Evolutionary conservation across 2,329 filamentous ascomycete species (phyloP).

Genomic region (Alternaria sp.): DNA sequence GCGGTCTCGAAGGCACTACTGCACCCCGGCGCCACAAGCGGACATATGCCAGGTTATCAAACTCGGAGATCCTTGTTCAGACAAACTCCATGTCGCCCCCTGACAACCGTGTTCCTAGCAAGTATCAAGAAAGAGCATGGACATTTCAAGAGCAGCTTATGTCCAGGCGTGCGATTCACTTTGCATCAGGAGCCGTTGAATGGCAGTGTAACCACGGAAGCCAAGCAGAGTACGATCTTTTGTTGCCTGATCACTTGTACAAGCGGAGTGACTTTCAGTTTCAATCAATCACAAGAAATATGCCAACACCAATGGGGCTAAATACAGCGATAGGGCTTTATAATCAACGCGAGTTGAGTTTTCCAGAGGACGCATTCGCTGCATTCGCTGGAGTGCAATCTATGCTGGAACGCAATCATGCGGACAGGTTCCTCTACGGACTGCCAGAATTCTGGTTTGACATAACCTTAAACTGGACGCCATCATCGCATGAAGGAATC

Average conservation of each 20-base stretch:
- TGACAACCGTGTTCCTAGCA: neutral
- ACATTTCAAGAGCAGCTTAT: no score
- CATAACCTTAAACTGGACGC: neutral
- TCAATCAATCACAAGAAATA: neutral
- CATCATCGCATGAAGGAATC: no score
- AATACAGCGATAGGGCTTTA: neutral
- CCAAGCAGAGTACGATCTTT: no score
- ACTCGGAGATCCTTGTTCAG: no score
- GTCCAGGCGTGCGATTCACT: no score
- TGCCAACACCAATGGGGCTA: neutral
- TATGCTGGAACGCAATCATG: neutral
- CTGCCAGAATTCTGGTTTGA: neutral
- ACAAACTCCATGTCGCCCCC: neutral
- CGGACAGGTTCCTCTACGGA: neutral
- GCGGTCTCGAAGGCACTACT: no score
- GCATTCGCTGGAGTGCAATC: neutral
- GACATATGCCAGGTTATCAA: no score
- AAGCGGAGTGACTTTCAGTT: no score
- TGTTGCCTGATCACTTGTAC: no score
- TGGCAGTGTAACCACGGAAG: no score
- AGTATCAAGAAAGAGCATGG: neutral
- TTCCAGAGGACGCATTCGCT: neutral
- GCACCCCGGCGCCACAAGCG: no score
- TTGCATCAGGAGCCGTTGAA: no score
- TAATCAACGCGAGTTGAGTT: neutral